Base-by-base conservation (phyloP, 106 monocot species). In the Iris macrosiphon region DNA sequence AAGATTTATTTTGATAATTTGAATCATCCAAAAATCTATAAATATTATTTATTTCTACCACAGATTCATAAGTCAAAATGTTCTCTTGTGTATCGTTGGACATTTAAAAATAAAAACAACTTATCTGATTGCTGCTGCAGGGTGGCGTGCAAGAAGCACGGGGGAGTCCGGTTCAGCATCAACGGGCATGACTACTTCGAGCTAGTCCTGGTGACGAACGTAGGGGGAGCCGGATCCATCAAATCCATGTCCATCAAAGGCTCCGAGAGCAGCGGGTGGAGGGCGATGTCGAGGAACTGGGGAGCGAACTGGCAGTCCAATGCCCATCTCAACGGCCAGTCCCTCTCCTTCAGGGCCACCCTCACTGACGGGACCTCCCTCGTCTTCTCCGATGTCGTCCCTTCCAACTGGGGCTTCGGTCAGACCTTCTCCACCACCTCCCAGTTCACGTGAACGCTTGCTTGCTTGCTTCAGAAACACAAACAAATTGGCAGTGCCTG, bases 241-340 rank as follows among this genome's bases (percentile, higher is more conserved):
- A 10, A 70, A 17, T 58, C 72, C 13, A 71, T 84, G 51, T 44
- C 71, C 3, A 60, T 79, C 34, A 79, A 79, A 48, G 78, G 75
- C 3, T 43, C 63, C 1, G n/a, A n/a, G n/a, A 59, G 7, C 4
- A 71, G 71, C 2, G 59, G 63, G 5, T 84, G 84, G 78, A 31
- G 56, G 17, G 45, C 70, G 2, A 67, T 79, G 78, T 67, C 70
- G 1, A 74, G 75, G 57, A 79, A 75, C 39, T 79, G 73, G 78
- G 84, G 84, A 9, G 71, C 75, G 25, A 79, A 71, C 37, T 84
- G 84, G 84, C 78, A 79, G 24, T 55, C 79, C 17, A 74, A 79
- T 10, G 60, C 66, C 8, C 58, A 66, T 31, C 68, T 84, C 6
- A 71, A 71, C 30, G 75, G 72, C 1, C 74, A 79, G 18, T 52